A percentile compares a stretch with the other conserved stretches of the same genome.
Conservation (phyloP, 2,329 filamentous ascomycete species). For the Ceratocystis cacaofunesta region DNA sequence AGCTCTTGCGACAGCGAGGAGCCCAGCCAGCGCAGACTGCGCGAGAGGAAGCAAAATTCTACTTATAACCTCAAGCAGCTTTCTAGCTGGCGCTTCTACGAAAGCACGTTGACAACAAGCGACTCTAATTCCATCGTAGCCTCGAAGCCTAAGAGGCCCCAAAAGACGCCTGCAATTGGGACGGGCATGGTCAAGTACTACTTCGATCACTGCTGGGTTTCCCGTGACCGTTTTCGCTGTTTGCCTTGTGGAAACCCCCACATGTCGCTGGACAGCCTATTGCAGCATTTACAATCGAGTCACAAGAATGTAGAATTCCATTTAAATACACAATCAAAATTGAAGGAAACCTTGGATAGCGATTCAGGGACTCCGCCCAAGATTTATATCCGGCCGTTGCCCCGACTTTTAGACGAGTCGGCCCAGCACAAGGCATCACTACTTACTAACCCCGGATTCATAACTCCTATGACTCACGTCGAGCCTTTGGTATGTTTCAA, state of each 20-base stretch:
- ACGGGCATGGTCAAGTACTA: constrained; percentile 32
- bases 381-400: constrained; percentile 17
- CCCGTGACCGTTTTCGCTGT: constrained; percentile 36
- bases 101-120: neutral
- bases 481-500: neutral
- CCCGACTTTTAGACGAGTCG: neutral
- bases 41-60: neutral
- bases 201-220: constrained; percentile 31
- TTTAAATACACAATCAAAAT: constrained; percentile 25
- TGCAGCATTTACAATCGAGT: constrained; percentile 29
- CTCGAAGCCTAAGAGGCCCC: neutral
- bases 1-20: neutral
- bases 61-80: constrained; percentile 44
- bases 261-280: constrained; percentile 33
- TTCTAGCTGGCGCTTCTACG: constrained; percentile 27
- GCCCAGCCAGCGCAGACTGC: neutral
- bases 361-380: constrained; percentile 26
- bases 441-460: neutral
- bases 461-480: neutral
- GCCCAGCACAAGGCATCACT: neutral
- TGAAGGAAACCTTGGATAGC: constrained; percentile 26
- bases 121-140: neutral
- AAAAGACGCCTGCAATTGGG: neutral
- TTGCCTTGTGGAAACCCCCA: constrained; percentile 36
- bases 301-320: constrained; percentile 8